Evolutionary conservation across 805 yeast species (phyloP).

Genomic region (Yarrowia alimentaria): DNA sequence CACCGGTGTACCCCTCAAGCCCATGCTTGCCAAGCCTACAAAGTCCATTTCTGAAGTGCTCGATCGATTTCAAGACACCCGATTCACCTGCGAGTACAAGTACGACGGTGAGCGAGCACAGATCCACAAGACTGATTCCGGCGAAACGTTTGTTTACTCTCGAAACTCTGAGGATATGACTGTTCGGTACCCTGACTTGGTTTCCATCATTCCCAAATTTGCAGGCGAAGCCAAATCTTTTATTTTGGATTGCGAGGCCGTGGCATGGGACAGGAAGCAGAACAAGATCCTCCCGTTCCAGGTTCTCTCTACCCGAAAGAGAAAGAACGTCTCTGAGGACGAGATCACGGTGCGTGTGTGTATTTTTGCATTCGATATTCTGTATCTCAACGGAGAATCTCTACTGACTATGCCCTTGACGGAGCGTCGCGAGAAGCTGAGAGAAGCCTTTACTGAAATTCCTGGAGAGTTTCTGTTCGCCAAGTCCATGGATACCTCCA

Average conservation of each 20-base stretch:
- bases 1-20: slow-evolving; percentile 94
- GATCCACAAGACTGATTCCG: slow-evolving; percentile 70
- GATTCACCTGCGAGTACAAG: slow-evolving; percentile 93
- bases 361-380: slow-evolving; percentile 84
- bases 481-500: slow-evolving; percentile 64
- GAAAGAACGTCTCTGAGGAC: slow-evolving; percentile 84
- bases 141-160: slow-evolving; percentile 71
- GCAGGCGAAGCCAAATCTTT: slow-evolving; percentile 49
- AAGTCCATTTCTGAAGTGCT: slow-evolving; percentile 89
- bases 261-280: slow-evolving; percentile 85
- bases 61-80: slow-evolving; percentile 79
- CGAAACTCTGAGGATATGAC: slow-evolving; percentile 98
- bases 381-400: slow-evolving; percentile 71
- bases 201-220: slow-evolving; percentile 58
- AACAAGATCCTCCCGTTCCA: slow-evolving; percentile 91
- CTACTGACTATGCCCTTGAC: slow-evolving; percentile 62
- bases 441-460: slow-evolving; percentile 54
- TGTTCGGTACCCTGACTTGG: slow-evolving; percentile 87
- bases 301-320: slow-evolving; percentile 84
- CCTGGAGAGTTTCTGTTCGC: slow-evolving; percentile 85
- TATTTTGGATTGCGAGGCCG: slow-evolving; percentile 94
- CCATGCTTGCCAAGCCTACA: slow-evolving; percentile 98
- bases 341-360: slow-evolving; percentile 91
- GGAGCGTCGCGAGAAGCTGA: slow-evolving; percentile 65
- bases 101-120: slow-evolving; percentile 99